A percentile compares a stretch with the other conserved stretches of the same genome.
These are phyloP conservation scores for Medicago arabica DNA, from an alignment of 306 rosid genomes.

Conservation along the genomic window DNA sequence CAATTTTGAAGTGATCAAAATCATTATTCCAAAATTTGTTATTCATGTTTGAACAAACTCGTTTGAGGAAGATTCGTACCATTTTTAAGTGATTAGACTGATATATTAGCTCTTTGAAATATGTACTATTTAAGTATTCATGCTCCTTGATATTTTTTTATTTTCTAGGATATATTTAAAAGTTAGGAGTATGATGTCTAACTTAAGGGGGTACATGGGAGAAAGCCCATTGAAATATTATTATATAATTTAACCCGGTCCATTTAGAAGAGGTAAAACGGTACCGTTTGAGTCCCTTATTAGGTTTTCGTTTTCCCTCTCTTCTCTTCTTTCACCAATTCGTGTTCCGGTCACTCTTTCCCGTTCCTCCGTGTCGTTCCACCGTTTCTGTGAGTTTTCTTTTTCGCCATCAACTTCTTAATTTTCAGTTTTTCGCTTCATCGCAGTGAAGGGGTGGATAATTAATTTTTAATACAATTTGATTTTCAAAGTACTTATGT, in stretches of 20 bases:
- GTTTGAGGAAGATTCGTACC: too few relatives aligned
- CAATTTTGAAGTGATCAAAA: too few relatives aligned
- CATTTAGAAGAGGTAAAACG: not conserved
- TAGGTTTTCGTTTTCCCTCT: not conserved
- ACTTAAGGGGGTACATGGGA: too few relatives aligned
- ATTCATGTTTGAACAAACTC: too few relatives aligned
- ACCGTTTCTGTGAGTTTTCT: not conserved
- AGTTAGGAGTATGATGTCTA: too few relatives aligned
- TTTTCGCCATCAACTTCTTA: not conserved
- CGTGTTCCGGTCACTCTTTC: not conserved
- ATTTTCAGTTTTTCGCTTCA: not conserved
- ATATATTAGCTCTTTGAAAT: too few relatives aligned
- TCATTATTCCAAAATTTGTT: too few relatives aligned
- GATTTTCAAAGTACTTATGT: not conserved
- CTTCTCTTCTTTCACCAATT: not conserved
- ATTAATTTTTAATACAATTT: not conserved
- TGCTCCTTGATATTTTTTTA: too few relatives aligned
- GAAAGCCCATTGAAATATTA: not conserved
- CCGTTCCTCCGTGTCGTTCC: not conserved
- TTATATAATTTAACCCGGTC: not conserved
- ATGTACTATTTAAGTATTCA: too few relatives aligned
- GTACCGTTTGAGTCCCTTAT: not conserved
- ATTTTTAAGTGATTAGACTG: too few relatives aligned
- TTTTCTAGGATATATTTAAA: too few relatives aligned
- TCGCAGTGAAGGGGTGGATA: not conserved